phyloP scores from a whole-genome alignment of 176 grass and related monocot genomes.

The Phyllostachys edulis region DNA sequence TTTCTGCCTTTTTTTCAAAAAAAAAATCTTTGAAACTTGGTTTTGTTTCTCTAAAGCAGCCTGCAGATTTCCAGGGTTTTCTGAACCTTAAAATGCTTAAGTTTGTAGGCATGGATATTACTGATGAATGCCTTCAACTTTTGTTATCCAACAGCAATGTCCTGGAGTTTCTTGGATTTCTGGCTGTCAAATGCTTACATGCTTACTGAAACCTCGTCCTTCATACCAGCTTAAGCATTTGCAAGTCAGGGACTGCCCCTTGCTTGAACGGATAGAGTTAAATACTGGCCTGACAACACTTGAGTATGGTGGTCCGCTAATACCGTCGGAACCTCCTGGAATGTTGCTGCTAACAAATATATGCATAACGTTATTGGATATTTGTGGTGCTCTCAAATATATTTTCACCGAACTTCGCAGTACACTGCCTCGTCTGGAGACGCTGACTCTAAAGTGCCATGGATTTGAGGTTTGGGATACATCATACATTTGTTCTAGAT shows the following conservation, averaged over 20 bases:
- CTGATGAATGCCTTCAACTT: conserved; percentile 1
- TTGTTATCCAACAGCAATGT: not conserved
- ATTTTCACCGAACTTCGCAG: not conserved
- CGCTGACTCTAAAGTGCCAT: not conserved
- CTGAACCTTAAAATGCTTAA: conserved; percentile 9
- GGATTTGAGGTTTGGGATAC: not conserved
- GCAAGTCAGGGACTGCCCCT: not conserved
- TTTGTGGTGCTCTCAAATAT: not conserved
- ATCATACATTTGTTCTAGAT: not conserved
- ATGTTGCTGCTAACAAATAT: not conserved
- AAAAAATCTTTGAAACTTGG: not conserved
- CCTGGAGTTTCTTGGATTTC: conserved; percentile 14
- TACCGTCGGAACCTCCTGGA: not conserved
- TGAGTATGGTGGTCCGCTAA: not conserved
- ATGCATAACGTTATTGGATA: not conserved
- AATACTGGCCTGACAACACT: not conserved
- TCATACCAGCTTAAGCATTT: not conserved
- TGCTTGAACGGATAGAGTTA: not conserved
- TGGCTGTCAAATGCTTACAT: not conserved
- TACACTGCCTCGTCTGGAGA: not conserved
- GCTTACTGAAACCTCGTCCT: not conserved
- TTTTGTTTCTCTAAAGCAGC: not conserved
- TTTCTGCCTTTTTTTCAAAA: no score
- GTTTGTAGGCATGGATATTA: not conserved
- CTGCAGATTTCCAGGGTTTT: not conserved